Conservation (phyloP, 169 alveolate genomes). For the Eimeria zaria region DNA sequence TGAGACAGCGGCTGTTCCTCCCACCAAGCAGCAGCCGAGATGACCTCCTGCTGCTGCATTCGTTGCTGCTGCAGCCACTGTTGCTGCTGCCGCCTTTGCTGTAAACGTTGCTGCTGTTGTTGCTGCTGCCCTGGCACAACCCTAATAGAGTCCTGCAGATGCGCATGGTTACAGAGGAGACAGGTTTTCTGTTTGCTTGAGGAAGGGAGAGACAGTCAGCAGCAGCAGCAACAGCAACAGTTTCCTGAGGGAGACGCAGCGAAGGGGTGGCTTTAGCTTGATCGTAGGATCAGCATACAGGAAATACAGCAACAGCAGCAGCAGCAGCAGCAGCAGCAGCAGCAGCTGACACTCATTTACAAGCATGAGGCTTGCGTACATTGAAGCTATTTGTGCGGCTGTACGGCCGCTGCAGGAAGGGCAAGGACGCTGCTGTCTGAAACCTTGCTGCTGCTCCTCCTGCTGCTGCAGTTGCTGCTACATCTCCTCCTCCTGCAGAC, state of each 20-base stretch:
- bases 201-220: neutral
- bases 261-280: too few relatives aligned
- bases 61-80: neutral
- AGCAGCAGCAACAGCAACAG: constrained; percentile 10
- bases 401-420: neutral
- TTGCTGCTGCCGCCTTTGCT: neutral
- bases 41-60: neutral
- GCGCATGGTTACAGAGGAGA: neutral
- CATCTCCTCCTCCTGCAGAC: neutral
- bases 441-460: neutral
- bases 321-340: too few relatives aligned
- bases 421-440: neutral
- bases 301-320: too few relatives aligned
- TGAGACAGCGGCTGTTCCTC: neutral
- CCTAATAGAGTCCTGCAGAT: neutral
- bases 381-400: neutral
- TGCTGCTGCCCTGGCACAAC: neutral
- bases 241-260: too few relatives aligned
- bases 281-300: too few relatives aligned
- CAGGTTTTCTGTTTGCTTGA: neutral
- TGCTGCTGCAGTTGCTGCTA: neutral
- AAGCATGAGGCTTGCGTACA: too few relatives aligned
- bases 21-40: neutral
- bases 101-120: neutral
- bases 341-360: too few relatives aligned